Base-by-base conservation (phyloP, 768 basidiomycete species). In the Pulveroboletus frians region DNA sequence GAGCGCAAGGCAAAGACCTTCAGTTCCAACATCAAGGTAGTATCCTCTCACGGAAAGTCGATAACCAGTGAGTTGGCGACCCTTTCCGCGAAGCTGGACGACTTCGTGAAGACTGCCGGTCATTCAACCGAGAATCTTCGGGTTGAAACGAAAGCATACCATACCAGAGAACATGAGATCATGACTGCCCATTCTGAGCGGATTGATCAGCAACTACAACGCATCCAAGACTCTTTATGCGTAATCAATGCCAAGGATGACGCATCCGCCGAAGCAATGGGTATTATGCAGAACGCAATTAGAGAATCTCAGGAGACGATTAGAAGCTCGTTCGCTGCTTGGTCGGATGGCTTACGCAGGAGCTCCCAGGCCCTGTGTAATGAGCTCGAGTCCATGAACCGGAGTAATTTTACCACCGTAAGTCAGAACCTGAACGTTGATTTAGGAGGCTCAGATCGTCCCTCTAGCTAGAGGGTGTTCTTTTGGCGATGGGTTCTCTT, bases 1-100 rank as follows among this genome's bases (percentile, higher is more conserved):
- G 92, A 88, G 36, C 85, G 93, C 50, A 92, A 88, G 61, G 71
- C 80, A 29, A 69, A 71, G 20, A 73, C 81, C 10, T 75, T 92
- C 36, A 73, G 70, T 29, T 71, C 80, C 8, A 95, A 94, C 58
- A 71, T 80, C 5, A 77, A 78, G 53, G 75, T 76, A 1, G 90
- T 89, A 14, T 69, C 76, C 3, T 74, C 73, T 30, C 81, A 88
- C 51, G 81, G 83, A 44, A 78, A 76, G 51, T 71, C 76, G 1
- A 75, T 93, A 36, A 69, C 78, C 20, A 69, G 71, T 1, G 74
- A 84, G 29, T 71, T 80, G 34, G 73, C 75, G 20, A 64, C 65
- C 1, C 73, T 93, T 41, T 74, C 77, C 14, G 68, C 73, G 7
- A 80, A 77, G 50, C 71, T 94, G 14, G 75, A 79, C 10, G 78